Conservation (phyloP, 2,329 filamentous ascomycete species). For the Cadophora sp. region DNA sequence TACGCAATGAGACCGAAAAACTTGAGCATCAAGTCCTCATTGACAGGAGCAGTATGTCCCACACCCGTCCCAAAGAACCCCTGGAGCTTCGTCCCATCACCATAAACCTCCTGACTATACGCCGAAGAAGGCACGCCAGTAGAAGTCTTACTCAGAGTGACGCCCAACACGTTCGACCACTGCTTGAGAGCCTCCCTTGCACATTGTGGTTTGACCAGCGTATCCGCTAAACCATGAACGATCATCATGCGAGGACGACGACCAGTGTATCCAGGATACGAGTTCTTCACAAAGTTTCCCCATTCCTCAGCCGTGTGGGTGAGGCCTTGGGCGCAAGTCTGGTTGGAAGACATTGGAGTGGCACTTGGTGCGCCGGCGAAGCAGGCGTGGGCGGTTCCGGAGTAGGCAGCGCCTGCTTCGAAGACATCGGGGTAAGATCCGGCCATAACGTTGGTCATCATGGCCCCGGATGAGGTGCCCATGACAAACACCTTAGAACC, state of each 20-base stretch:
- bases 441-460: too few relatives aligned
- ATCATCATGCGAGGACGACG: slow-evolving; percentile 14
- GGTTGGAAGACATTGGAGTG: too few relatives aligned
- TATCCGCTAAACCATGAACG: slow-evolving; percentile 48
- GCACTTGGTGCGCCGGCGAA: too few relatives aligned
- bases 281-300: too few relatives aligned
- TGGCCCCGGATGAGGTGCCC: too few relatives aligned
- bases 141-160: slow-evolving; percentile 37
- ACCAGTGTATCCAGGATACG: too few relatives aligned
- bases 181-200: slow-evolving; percentile 53
- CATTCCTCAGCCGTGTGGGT: too few relatives aligned
- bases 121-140: slow-evolving; percentile 38
- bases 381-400: too few relatives aligned
- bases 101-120: slow-evolving; percentile 44
- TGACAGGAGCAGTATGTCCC: slow-evolving; percentile 20
- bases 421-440: too few relatives aligned
- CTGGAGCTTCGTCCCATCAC: slow-evolving; percentile 36
- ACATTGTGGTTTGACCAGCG: slow-evolving; percentile 47
- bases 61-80: slow-evolving; percentile 19
- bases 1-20: slow-evolving; percentile 34
- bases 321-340: too few relatives aligned
- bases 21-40: slow-evolving; percentile 20
- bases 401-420: too few relatives aligned
- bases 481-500: too few relatives aligned
- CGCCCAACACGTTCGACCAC: slow-evolving; percentile 53